Percentiles rank a stretch among this genome's conserved stretches.
Evolutionary conservation across 345 rosid species (phyloP).

Genomic region (Hibiscus mutabilis): DNA sequence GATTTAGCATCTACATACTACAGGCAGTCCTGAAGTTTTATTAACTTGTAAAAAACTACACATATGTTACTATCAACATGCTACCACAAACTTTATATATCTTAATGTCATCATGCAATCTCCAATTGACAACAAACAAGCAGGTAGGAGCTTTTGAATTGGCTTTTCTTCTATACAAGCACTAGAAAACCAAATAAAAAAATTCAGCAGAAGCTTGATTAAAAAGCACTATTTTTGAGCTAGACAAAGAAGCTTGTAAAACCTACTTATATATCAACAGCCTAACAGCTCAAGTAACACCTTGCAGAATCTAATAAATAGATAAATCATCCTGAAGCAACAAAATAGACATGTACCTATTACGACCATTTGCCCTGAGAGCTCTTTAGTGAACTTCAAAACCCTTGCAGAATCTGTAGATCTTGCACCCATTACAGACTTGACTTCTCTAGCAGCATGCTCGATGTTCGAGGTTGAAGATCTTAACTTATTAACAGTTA

Average conservation of each 20-base stretch:
- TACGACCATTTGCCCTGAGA: constrained; percentile 63
- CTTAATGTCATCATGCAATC: background rate
- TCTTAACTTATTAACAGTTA: constrained; percentile 39
- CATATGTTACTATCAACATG: background rate
- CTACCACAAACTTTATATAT: background rate
- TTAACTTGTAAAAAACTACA: background rate
- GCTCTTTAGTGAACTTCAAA: constrained; percentile 73
- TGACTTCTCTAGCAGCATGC: constrained; percentile 39
- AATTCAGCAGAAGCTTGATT: background rate
- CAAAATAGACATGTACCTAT: constrained; percentile 45
- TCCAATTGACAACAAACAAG: background rate
- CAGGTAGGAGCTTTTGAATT: background rate
- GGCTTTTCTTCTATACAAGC: background rate
- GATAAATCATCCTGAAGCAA: constrained; percentile 1
- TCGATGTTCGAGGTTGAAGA: constrained; percentile 42
- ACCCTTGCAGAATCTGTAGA: constrained; percentile 86
- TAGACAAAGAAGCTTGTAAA: background rate
- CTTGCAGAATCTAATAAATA: background rate
- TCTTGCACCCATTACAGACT: constrained; percentile 57
- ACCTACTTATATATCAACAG: background rate
- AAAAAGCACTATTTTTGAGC: background rate
- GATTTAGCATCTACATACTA: background rate
- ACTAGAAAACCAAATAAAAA: background rate
- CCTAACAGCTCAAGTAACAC: background rate
- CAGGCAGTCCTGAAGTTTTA: background rate